Evolutionary conservation across 148 eudicot species (phyloP).

Genomic region (Dianthus caryophyllus): DNA sequence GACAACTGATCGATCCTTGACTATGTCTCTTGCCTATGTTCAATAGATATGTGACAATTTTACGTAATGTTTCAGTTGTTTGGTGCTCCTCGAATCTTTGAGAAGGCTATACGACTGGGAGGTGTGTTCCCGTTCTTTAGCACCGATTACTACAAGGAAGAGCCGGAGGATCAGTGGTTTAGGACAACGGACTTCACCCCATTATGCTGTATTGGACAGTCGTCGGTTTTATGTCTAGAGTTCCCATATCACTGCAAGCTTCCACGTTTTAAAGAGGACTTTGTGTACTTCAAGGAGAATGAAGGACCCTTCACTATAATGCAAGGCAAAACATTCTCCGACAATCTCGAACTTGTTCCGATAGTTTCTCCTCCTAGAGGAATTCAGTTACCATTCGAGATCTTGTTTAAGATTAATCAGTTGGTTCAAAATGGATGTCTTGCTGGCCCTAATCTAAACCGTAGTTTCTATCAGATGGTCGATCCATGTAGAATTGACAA

Average conservation of each 20-base stretch:
- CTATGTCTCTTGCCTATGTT: not conserved
- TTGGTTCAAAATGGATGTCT: conserved; percentile 79
- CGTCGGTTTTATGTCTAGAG: conserved; percentile 65
- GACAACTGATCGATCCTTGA: not conserved
- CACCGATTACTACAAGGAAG: conserved; percentile 35
- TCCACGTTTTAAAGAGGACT: conserved; percentile 46
- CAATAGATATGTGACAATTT: not conserved
- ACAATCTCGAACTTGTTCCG: conserved; percentile 53
- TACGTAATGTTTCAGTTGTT: conserved; percentile 37
- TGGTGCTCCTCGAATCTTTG: conserved; percentile 66
- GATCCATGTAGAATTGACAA: conserved; percentile 48
- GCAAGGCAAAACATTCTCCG: conserved; percentile 40
- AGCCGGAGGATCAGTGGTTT: conserved; percentile 66
- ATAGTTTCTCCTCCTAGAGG: conserved; percentile 52
- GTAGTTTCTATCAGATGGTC: conserved; percentile 51
- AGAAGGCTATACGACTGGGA: conserved; percentile 36
- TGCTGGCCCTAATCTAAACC: conserved; percentile 58
- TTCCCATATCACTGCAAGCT: conserved; percentile 39
- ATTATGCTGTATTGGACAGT: conserved; percentile 55
- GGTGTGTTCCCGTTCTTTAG: not conserved
- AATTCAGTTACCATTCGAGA: conserved; percentile 45
- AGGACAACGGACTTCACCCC: conserved; percentile 75
- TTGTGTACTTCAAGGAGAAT: conserved; percentile 44
- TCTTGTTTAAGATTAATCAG: conserved; percentile 56
- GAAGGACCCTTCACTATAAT: conserved; percentile 33